Evolutionary conservation across 305 asterid species (phyloP).

Genomic region (Fraxinus platypoda): DNA sequence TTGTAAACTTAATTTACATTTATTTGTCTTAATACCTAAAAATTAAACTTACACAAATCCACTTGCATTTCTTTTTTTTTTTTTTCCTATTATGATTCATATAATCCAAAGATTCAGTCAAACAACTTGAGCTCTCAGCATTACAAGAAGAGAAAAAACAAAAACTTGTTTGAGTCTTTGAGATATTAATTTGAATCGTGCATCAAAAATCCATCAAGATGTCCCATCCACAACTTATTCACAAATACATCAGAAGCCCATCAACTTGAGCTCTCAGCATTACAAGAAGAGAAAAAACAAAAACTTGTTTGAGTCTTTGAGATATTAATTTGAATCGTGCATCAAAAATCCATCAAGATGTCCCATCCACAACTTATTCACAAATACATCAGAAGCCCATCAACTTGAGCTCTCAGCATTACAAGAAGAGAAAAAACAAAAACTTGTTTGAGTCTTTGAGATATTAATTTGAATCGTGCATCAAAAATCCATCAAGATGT

Average conservation of each 20-base stretch:
- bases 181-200: neutral
- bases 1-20: neutral
- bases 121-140: neutral
- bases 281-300: neutral
- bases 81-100: neutral
- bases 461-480: neutral
- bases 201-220: neutral
- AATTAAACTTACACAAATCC: neutral
- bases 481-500: neutral
- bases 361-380: neutral
- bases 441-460: neutral
- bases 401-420: neutral
- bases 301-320: neutral
- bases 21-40: neutral
- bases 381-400: conserved; percentile 4
- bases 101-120: neutral
- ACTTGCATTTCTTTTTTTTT: too few relatives aligned
- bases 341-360: neutral
- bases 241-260: too few relatives aligned
- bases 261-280: too few relatives aligned
- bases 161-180: neutral
- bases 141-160: neutral
- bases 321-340: neutral
- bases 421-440: neutral
- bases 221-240: neutral